Base-by-base conservation (phyloP, 495 filamentous ascomycete genomes). In the Margaritispora aquatica region DNA sequence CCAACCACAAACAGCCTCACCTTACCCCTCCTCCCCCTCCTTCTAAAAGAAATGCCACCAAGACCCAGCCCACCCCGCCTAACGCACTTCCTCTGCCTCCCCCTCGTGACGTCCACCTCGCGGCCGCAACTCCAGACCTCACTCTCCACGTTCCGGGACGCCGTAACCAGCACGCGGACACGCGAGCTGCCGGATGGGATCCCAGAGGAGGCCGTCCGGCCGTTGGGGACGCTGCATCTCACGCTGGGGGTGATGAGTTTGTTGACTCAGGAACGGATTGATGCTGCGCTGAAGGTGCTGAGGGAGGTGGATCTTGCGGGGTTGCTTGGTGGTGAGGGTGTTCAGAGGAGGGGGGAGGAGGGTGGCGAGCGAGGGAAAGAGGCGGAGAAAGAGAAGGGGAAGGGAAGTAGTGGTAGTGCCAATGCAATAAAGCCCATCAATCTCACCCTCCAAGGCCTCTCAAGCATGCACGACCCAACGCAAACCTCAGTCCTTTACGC, bases 1-100 rank as follows among this genome's bases (percentile, higher is more conserved):
- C n/a, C n/a, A n/a, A n/a, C n/a, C n/a, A n/a, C n/a, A n/a, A n/a
- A n/a, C n/a, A n/a, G n/a, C n/a, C n/a, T n/a, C n/a, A n/a, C n/a
- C n/a, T n/a, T n/a, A n/a, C n/a, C n/a, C n/a, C n/a, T n/a, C n/a
- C n/a, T n/a, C n/a, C n/a, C n/a, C n/a, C n/a, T n/a, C n/a, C n/a
- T n/a, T n/a, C n/a, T n/a, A n/a, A n/a, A n/a, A 4, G n/a, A 15
- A 13, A 57, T 51, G 47, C 47, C 64, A 21, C 48, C 64, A 2
- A 8, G 38, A 10, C 3, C 38, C 19, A 2, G 10, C 38, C 74
- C 73, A 19, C 57, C 59, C 17, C 57, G 57, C 17, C 78, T 88
- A n/a, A 96, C 92, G 0, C 92, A 96, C 70, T 96, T 96, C 69
- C 82, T 96, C 36, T 93, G 88, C 71, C 71, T 96, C 52, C 90